phyloP scores from a whole-genome alignment of 305 asterid species.

The Withania somnifera region DNA sequence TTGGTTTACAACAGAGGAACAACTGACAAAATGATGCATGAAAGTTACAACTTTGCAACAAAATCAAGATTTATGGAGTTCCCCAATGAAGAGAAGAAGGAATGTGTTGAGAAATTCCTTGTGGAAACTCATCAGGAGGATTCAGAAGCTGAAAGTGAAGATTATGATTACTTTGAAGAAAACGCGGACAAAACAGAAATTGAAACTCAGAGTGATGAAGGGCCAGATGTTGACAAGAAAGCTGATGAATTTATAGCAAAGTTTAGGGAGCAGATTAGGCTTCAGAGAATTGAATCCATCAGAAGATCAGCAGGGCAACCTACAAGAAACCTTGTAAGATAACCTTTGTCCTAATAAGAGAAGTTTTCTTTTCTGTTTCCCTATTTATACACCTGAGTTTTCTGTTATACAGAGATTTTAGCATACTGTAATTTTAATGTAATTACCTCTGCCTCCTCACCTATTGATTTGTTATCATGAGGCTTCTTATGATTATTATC shows the following conservation, averaged over 20 bases:
- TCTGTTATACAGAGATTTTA: not conserved
- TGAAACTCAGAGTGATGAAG: constrained; percentile 21
- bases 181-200: constrained; percentile 9
- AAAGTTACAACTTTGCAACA: not conserved
- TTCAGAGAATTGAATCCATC: constrained; percentile 73
- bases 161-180: constrained; percentile 24
- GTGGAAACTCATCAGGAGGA: constrained; percentile 29
- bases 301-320: constrained; percentile 55
- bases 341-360: not conserved
- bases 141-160: constrained; percentile 22
- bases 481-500: not conserved
- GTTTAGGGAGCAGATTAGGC: constrained; percentile 81
- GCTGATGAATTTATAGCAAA: constrained; percentile 94
- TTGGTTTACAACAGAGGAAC: not conserved
- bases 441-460: not conserved
- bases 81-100: constrained; percentile 12
- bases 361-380: not conserved
- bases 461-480: not conserved
- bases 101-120: constrained; percentile 19
- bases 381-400: not conserved
- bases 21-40: constrained; percentile 9
- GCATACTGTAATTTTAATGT: not conserved
- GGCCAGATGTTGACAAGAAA: constrained; percentile 86
- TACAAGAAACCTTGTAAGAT: constrained; percentile 29
- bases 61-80: constrained; percentile 10